Evolutionary conservation across 257 asterid species (phyloP).

Genomic region (Ocimum tenuiflorum): DNA sequence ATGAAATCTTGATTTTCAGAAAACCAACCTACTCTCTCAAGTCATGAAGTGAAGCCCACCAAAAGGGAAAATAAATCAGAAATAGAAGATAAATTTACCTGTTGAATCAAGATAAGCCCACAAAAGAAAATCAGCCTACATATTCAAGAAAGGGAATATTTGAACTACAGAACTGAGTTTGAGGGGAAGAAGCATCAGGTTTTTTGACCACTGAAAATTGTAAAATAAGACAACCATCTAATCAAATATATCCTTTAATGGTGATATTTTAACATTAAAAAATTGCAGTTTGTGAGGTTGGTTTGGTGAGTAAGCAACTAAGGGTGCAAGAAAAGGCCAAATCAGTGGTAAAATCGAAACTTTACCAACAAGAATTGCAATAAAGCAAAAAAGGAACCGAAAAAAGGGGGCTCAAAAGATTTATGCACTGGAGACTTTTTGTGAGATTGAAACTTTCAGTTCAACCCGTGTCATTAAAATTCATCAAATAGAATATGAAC

Average conservation of each 20-base stretch:
- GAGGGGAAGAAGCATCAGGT: constrained; percentile 13
- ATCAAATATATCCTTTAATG: constrained; percentile 22
- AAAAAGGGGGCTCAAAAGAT: neutral
- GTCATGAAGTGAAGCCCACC: neutral
- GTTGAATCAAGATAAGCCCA: constrained; percentile 26
- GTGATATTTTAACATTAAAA: constrained; percentile 18
- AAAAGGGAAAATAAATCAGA: neutral
- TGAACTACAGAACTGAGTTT: constrained; percentile 18
- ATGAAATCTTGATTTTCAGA: neutral
- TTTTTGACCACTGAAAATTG: constrained; percentile 26
- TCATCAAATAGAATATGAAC: constrained; percentile 11
- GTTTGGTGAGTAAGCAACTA: constrained; percentile 47
- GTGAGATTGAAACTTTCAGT: neutral
- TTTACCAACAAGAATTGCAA: constrained; percentile 21
- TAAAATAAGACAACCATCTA: constrained; percentile 18
- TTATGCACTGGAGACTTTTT: constrained; percentile 3
- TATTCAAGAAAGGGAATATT: constrained; percentile 20
- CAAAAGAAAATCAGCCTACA: constrained; percentile 30
- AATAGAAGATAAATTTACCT: constrained; percentile 19
- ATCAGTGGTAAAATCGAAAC: constrained; percentile 17
- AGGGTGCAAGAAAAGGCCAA: constrained; percentile 24
- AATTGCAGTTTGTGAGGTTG: constrained; percentile 13
- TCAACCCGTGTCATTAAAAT: neutral
- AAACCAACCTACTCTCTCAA: neutral
- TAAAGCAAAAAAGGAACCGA: neutral